Base-by-base conservation (phyloP, 1,139 yeast genomes). In the Blastobotrys petasosporus region DNA sequence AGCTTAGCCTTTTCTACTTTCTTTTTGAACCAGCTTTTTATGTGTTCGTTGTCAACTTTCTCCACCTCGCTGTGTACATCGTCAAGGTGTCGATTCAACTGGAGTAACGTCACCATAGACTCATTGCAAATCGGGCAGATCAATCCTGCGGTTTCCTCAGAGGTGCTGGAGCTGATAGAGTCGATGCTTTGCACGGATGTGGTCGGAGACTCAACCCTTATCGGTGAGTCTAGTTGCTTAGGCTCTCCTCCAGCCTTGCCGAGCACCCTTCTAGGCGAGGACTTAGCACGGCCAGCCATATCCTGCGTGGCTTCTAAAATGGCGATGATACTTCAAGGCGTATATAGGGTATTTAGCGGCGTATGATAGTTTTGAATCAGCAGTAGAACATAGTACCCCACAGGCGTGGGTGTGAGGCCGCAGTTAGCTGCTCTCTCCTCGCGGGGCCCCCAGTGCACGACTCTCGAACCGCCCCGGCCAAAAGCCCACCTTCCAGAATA, bases 121-220 rank as follows among this genome's bases (percentile, higher is more conserved):
- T 79, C 85, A 17, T 69, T 63, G 60, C 95, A 86, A 2, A 85
- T 81, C 0, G 95, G 95, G 57, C 95, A 86, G 17, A 42, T 36
- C 36, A 70, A 50, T 2, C 51, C 49, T 16, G 50, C 53, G 12
- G 39, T 41, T n/a, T 39, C 49, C 9, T 46, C 46, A 7, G 47
- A 44, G 7, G 47, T 39, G 9, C 20, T 36, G 13, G 43, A 34
- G n/a, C 43, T 30, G n/a, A 35, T 13, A 2, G 41, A 37, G 2
- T 37, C 41, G 10, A 42, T 16, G 29, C 38, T 37, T 20, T 37
- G 41, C 15, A 37, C 6, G 20, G 39, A 34, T 8, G 35, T 29
- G 3, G 44, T 11, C 10, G 44, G 44, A 7, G 44, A 41, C n/a
- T 35, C 30, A 5, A 34, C 34, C 30, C 44, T 41, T 8, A 39